Base-by-base conservation (phyloP, 2,329 filamentous ascomycete species). In the Periconia sp. region DNA sequence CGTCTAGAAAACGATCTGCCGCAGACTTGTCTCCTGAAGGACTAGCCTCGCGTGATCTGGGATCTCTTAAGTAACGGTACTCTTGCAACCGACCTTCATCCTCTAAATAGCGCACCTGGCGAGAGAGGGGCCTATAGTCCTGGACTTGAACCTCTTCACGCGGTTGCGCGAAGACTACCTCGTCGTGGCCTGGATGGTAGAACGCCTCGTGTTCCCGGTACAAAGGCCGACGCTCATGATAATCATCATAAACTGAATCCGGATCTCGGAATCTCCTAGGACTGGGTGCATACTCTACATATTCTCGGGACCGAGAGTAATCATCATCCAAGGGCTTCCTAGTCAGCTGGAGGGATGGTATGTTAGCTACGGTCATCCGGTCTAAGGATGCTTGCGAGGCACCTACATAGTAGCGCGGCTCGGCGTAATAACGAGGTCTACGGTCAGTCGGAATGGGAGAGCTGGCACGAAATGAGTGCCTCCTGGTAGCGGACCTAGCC, bases 401-500 rank as follows among this genome's bases (percentile, higher is more conserved):
- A 68, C 66, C 56, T 64, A 71, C 68, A 53, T 66, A 66, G 33
- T 69, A 69, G 28, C 57, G 54, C 16, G 61, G 49, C 38, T 69
- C 64, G 6, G 56, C 50, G 40, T 65, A 61, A 15, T 63, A 62
- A 12, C 58, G 60, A 21, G 56, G 52, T 33, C 60, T 56, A 21
- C 56, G 57, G 23, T 69, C 66, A 16, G 43, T 23, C 10, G 63
- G 17, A n/a, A n/a, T n/a, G 12, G 26, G 50, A 25, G 63, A 54
- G 34, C 57, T 65, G 11, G 52, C 51, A 13, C 50, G 54, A 38
- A 60, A 56, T 3, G 58, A 50, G 10, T 54, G 52, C 41, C 51
- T 60, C 38, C 54, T 61, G 23, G 50, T 50, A 13, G 43, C 36
- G n/a, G 53, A 31, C 21, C 44, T 50, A 13, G 53, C 25, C 16